A percentile compares a stretch with the other conserved stretches of the same genome.
phyloP scores from a whole-genome alignment of 148 eudicot genomes.

The Beta vulgaris region DNA sequence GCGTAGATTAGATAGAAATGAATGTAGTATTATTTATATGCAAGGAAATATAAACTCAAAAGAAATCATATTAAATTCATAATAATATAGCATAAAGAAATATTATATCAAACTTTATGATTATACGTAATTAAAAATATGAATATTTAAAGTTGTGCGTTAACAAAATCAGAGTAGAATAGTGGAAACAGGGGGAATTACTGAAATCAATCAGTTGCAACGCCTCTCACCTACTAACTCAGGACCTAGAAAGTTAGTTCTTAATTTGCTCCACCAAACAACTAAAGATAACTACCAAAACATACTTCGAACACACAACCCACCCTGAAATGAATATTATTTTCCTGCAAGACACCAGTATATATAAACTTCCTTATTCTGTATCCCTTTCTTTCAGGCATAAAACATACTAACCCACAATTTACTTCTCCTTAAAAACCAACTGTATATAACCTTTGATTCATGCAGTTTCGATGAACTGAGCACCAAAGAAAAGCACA shows the following conservation, averaged over 20 bases:
- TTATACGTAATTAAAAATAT: no score
- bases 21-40: no score
- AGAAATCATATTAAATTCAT: no score
- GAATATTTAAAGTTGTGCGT: no score
- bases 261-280: constrained; percentile 45
- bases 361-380: constrained; percentile 1
- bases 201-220: constrained; percentile 22
- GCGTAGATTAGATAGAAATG: no score
- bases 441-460: constrained; percentile 15
- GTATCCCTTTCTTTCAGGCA: constrained; percentile 16
- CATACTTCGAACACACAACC: not conserved
- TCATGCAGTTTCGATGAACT: constrained; percentile 12
- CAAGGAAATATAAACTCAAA: no score
- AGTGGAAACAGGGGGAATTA: no score
- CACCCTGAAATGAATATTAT: not conserved
- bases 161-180: no score
- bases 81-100: no score
- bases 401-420: not conserved
- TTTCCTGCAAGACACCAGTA: not conserved
- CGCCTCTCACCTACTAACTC: constrained; percentile 29
- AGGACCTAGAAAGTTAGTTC: constrained; percentile 16
- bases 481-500: not conserved
- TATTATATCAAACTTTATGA: no score
- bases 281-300: constrained; percentile 31
- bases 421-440: not conserved